Base-by-base conservation (phyloP, 352 stramenopile genomes). In the Phytophthora litchii region DNA sequence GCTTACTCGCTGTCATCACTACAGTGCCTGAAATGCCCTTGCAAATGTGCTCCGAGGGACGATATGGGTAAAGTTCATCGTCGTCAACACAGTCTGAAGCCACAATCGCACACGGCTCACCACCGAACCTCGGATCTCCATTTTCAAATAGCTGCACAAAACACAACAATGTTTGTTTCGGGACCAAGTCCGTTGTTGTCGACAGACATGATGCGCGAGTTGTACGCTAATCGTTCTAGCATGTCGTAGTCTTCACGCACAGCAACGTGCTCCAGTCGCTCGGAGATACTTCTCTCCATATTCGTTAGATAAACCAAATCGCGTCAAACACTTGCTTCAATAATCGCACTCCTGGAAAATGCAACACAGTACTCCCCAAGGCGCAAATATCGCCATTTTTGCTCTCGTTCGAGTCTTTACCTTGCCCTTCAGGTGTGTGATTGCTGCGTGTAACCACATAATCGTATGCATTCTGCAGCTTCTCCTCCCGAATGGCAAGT, bases 271-370 rank as follows among this genome's bases (percentile, higher is more conserved):
- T 70, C 70, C 13, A 74, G 51, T 23, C 58, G 31, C 40, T 83
- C 74, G 0, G 70, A 70, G 10, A 83, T 67, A 6, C 57, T 71
- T 52, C 80, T 80, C 56, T 83, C 70, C 52, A 83, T 71, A 37
- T 80, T 83, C 25, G 50, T 63, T 10, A 76, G 56, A 43, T 64
- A 76, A 72, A 83, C 29, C 56, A 50, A 5, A 69, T 21, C 8
- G 70, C 73, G 14, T 82, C 70, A 29, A 57, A 79, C 52, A 74
- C 69, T 44, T 72, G 55, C 36, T 67, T 25, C 11, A 78, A 54
- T 16, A 60, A 80, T 21, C 47, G 23, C 12, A 75, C 62, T 0
- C 70, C 70, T 4, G 46, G 41, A 20, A 82, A 70, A 17, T 54
- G 63, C 12, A 69, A 51, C 11, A 65, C 44, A 4, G 50, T 62